Evolutionary conservation across 768 basidiomycete genomes (phyloP).

Genomic region (Boletus edulis): DNA sequence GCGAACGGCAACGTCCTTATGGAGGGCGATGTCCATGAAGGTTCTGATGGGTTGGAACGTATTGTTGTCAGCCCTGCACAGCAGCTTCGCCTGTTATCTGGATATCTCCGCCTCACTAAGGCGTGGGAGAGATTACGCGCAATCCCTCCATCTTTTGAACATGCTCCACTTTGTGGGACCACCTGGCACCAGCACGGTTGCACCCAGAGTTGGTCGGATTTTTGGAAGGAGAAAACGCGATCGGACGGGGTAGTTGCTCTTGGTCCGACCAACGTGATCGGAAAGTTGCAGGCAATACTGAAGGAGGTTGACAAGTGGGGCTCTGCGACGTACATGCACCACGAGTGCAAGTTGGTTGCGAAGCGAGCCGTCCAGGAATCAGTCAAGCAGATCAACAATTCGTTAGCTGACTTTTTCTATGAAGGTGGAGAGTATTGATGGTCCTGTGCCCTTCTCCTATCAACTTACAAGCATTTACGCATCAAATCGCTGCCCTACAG

Average conservation of each 20-base stretch:
- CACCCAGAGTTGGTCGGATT: constrained; percentile 70
- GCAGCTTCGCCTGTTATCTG: constrained; percentile 63
- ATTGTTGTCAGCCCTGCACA: constrained; percentile 57
- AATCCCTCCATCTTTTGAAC: constrained; percentile 60
- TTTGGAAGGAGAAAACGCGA: constrained; percentile 75
- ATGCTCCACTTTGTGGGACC: constrained; percentile 58
- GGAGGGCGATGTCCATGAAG: constrained; percentile 33
- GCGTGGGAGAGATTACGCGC: constrained; percentile 65
- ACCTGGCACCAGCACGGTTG: constrained; percentile 75
- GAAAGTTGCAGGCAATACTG: constrained; percentile 57
- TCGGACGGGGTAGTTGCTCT: constrained; percentile 58
- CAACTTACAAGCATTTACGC: not conserved
- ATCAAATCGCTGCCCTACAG: not conserved
- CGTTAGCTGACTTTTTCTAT: constrained; percentile 60
- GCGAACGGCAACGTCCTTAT: constrained; percentile 11
- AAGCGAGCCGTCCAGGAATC: constrained; percentile 53
- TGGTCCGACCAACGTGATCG: constrained; percentile 65
- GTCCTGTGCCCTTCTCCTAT: not conserved
- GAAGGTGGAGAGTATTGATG: constrained; percentile 33
- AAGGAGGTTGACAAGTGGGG: constrained; percentile 73
- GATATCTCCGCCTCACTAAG: constrained; percentile 65
- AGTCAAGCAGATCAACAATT: constrained; percentile 56
- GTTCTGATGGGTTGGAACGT: constrained; percentile 40
- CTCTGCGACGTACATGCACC: constrained; percentile 75
- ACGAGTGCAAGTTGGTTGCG: constrained; percentile 63